Base-by-base conservation (phyloP, 148 eudicot species). In the Salicornia ramosissima region DNA sequence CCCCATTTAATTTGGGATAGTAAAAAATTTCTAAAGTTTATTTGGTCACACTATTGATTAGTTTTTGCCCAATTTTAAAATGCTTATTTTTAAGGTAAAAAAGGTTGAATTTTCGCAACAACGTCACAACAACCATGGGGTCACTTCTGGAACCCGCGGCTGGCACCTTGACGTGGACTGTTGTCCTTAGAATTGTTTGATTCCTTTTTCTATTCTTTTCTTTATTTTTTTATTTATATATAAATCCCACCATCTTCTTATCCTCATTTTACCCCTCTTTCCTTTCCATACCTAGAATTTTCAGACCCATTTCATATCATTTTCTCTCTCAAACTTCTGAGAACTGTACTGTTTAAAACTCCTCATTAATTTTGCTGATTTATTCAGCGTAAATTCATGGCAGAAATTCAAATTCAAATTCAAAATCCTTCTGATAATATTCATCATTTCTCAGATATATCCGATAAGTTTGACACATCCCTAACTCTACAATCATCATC, bases 391-490 rank as follows among this genome's bases (percentile, higher is more conserved):
- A n/a, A 46, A 47, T 15, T 31, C 3, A 69, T 62, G 64, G 79
- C 54, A 10, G 24, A 56, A 0, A 29, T 36, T 51, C 68, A 26
- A 19, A 42, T 10, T 63, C 30, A 11, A 2, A 29, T 14, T 57
- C 36, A 57, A 26, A 29, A 57, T 57, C 34, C 1, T 10, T 19
- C 2, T 63, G 67, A 63, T 39, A 64, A 13, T 1, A 68, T 52
- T 31, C 64, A 53, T 31, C 53, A 63, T 15, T 68, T 75, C 19
- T 51, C 11, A 1, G 73, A 72, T 30, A 40, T 77, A 29, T 10
- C 73, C 5, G 59, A 61, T 12, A 31, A 77, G 9, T 77, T 77
- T 10, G 69, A 74, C 28, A 18, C 71, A 43, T 65, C n/a, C 6
- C 15, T 73, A 73, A 65, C 59, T 26, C 30, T 54, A 54, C 65